Conservation (phyloP, 2,329 filamentous ascomycete species). For the Metarhizium anisopliae region DNA sequence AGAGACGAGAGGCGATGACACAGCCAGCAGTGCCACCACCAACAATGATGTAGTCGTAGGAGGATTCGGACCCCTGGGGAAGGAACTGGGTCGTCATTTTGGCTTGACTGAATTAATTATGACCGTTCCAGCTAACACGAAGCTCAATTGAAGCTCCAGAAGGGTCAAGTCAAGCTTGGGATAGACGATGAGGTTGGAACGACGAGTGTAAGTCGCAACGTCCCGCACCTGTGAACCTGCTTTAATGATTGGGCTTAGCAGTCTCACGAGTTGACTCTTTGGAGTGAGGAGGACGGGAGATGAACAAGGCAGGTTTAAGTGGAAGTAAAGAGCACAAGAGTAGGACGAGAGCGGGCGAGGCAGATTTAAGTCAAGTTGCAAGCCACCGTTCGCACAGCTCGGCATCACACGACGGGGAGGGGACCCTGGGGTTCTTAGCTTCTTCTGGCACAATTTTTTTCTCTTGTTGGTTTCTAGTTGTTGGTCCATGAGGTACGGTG, state of each 20-base stretch:
- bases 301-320: neutral
- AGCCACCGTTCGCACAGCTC: neutral
- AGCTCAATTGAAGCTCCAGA: neutral
- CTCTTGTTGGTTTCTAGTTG: neutral
- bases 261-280: neutral
- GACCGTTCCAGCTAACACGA: constrained; percentile 24
- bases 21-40: constrained; percentile 82
- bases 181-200: neutral
- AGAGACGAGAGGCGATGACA: constrained; percentile 70
- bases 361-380: neutral
- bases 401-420: neutral
- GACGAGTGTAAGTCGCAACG: neutral
- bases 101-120: constrained; percentile 4
- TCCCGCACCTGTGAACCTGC: neutral
- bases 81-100: constrained; percentile 62
- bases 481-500: neutral
- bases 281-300: neutral
- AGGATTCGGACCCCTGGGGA: constrained; percentile 51
- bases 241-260: neutral
- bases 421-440: neutral
- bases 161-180: neutral
- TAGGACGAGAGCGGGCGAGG: neutral
- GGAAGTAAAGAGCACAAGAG: neutral
- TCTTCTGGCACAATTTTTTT: neutral
- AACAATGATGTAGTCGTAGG: constrained; percentile 78